Conservation (phyloP, 169 alveolate genomes). For the Plasmodium reichenowi region DNA sequence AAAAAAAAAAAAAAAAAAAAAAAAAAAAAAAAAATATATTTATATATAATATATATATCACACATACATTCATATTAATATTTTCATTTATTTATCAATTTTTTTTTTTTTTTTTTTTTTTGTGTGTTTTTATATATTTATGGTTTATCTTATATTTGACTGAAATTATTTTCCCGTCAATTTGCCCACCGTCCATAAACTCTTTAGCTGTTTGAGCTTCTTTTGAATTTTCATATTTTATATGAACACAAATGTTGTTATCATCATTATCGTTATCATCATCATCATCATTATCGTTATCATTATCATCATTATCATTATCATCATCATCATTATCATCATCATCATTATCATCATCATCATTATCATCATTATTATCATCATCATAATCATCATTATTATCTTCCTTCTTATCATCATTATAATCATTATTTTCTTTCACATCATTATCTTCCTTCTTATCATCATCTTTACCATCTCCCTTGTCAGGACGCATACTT, state of each 20-base stretch:
- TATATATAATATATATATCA: too few relatives aligned
- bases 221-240: conserved; percentile 36
- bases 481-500: neutral
- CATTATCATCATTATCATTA: neutral
- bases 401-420: too few relatives aligned
- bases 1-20: too few relatives aligned
- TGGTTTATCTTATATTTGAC: conserved; percentile 15
- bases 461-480: too few relatives aligned
- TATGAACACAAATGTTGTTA: conserved; percentile 17
- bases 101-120: conserved; percentile 16
- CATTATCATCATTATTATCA: too few relatives aligned
- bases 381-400: too few relatives aligned
- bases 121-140: conserved; percentile 10
- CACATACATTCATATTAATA: too few relatives aligned
- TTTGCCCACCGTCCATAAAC: conserved; percentile 61
- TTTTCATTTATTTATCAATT: conserved; percentile 11
- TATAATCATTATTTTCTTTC: too few relatives aligned
- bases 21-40: too few relatives aligned
- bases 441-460: too few relatives aligned
- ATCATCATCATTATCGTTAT: neutral
- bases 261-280: neutral
- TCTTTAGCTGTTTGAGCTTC: conserved; percentile 52
- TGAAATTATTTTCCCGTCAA: conserved; percentile 62
- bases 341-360: too few relatives aligned
- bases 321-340: too few relatives aligned